Percentiles rank a stretch among this genome's conserved stretches.
phyloP scores from a whole-genome alignment of 2,329 filamentous ascomycete genomes.

The Aspergillus floridensis region DNA sequence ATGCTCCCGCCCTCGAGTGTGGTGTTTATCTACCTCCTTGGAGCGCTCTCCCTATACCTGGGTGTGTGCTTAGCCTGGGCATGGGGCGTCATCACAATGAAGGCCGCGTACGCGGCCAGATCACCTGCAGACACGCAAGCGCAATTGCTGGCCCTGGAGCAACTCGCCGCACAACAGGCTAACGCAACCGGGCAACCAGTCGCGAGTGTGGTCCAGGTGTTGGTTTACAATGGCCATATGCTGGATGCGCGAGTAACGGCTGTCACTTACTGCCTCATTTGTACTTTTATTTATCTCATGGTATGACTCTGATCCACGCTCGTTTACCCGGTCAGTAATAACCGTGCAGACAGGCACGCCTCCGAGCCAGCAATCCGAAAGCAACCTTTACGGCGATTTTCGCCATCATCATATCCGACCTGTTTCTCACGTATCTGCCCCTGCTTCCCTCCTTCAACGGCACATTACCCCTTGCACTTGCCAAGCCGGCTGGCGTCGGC shows the following conservation, averaged over 20 bases:
- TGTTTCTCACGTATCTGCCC: constrained; percentile 48
- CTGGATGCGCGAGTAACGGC: constrained; percentile 48
- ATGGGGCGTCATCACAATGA: constrained; percentile 52
- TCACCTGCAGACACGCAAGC: constrained; percentile 40
- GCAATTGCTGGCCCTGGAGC: constrained; percentile 34
- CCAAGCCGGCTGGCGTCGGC: constrained; percentile 49
- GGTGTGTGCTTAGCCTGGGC: constrained; percentile 51
- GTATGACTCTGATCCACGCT: constrained; percentile 13
- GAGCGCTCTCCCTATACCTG: constrained; percentile 42
- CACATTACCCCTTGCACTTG: constrained; percentile 38
- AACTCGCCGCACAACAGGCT: constrained; percentile 31
- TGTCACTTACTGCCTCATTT: constrained; percentile 38
- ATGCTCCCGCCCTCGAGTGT: constrained; percentile 49
- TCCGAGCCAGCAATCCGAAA: constrained; percentile 49
- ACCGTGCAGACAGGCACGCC: constrained; percentile 32
- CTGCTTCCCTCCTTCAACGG: constrained; percentile 43
- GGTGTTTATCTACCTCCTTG: constrained; percentile 48
- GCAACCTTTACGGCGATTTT: constrained; percentile 47
- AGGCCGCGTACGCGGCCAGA: constrained; percentile 47
- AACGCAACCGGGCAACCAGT: constrained; percentile 28
- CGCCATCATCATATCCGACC: constrained; percentile 47
- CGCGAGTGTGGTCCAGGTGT: constrained; percentile 32
- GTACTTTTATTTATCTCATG: constrained; percentile 46
- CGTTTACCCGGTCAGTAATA: neutral
- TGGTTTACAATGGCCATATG: constrained; percentile 48